Evolutionary conservation across 208 protist genomes (phyloP).

Genomic region (Herpetomonas samuelpessoai): DNA sequence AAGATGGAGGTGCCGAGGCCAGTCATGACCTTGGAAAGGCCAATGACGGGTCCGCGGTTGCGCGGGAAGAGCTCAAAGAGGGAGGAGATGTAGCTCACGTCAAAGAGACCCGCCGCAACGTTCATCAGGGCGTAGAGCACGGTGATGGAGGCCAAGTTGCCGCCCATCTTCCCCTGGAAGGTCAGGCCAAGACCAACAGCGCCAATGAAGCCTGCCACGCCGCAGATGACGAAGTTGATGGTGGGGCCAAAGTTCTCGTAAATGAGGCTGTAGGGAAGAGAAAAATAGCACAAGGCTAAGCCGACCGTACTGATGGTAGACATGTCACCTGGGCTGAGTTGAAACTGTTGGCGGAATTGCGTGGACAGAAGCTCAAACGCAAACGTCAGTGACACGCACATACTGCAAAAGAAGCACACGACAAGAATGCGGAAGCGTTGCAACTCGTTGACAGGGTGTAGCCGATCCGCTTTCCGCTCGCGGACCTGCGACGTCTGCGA

Average conservation of each 20-base stretch:
- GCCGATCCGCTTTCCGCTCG: constrained; percentile 19
- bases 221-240: constrained; percentile 20
- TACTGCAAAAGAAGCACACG: constrained; percentile 39
- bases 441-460: constrained; percentile 34
- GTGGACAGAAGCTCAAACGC: constrained; percentile 38
- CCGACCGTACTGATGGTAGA: constrained; percentile 40
- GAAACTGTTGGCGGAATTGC: constrained; percentile 25
- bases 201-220: constrained; percentile 18
- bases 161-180: constrained; percentile 24
- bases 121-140: constrained; percentile 40
- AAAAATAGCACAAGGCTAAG: constrained; percentile 34
- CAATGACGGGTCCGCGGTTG: constrained; percentile 40
- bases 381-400: constrained; percentile 37
- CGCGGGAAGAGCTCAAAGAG: constrained; percentile 38
- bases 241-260: constrained; percentile 32
- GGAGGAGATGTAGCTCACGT: constrained; percentile 32
- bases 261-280: constrained; percentile 33
- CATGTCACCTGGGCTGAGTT: constrained; percentile 32
- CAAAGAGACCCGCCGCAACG: constrained; percentile 24
- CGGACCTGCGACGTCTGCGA: constrained; percentile 25
- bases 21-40: constrained; percentile 47
- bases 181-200: constrained; percentile 24
- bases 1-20: constrained; percentile 37
- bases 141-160: constrained; percentile 24
- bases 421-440: constrained; percentile 38